Percentiles rank a stretch among this genome's conserved stretches.
phyloP scores from a whole-genome alignment of 1,139 yeast genomes.

The Pichia sorboxylosa region DNA sequence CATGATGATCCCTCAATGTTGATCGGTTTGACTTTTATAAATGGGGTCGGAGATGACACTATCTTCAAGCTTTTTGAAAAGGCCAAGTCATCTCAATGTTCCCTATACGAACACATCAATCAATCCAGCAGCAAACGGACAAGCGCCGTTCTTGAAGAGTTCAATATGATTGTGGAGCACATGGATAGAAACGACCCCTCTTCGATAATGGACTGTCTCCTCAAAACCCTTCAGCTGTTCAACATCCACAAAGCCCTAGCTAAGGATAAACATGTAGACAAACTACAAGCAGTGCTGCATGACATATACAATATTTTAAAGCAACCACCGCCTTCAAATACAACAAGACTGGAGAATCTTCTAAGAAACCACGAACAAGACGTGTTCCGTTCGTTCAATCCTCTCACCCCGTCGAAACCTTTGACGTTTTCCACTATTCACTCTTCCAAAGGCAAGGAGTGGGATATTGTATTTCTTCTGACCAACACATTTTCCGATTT shows the following conservation, averaged over 20 bases:
- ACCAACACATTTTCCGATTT: neutral
- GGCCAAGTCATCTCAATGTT: conserved; percentile 10
- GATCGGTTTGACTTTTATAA: conserved; percentile 22
- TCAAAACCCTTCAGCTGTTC: conserved; percentile 19
- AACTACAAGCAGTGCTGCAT: conserved; percentile 1
- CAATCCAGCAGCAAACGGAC: neutral
- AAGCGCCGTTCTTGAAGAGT: conserved; percentile 1
- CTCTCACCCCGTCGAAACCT: conserved; percentile 14
- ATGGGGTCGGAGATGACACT: conserved; percentile 24
- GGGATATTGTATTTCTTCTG: conserved; percentile 50
- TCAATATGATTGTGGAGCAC: conserved; percentile 3
- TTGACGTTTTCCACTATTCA: conserved; percentile 51
- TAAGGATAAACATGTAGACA: neutral
- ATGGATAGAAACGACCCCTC: conserved; percentile 22
- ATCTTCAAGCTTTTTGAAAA: conserved; percentile 17
- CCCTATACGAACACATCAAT: conserved; percentile 19
- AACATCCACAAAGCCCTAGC: conserved; percentile 16
- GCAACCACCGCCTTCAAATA: neutral
- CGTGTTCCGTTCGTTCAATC: conserved; percentile 5
- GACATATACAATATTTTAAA: conserved; percentile 6
- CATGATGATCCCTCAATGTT: conserved; percentile 25
- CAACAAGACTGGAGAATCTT: conserved; percentile 1
- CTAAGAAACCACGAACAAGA: conserved; percentile 22
- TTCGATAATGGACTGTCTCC: conserved; percentile 20
- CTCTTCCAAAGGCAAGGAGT: conserved; percentile 62